Base-by-base conservation (phyloP, 2,329 filamentous ascomycete genomes). In the Monilinia fructicola region DNA sequence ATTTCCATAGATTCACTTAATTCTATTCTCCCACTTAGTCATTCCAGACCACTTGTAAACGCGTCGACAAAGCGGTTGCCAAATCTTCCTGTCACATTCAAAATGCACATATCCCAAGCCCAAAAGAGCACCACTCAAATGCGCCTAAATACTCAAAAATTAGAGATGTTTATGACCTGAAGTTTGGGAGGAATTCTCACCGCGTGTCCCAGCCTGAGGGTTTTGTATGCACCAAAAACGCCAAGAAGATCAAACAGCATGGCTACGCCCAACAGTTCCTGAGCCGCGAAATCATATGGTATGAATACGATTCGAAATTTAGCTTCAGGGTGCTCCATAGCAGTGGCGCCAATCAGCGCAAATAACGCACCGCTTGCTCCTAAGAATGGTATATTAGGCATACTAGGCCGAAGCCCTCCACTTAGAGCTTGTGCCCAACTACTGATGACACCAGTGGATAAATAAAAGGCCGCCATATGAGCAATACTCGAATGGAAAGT, bases 81-180 rank as follows among this genome's bases (percentile, higher is more conserved):
- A 63, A 16, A 63, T 18, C 7, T 18, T 63, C 60, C n/a, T 54
- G 6, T 63, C 60, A 16, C 46, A 21, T 54, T 54, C 48, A 31
- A 63, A 63, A 54, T 63, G n/a, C 11, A 63, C 60, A 42, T 63
- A 63, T 31, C 60, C 60, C 23, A 54, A 31, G 14, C 60, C 60
- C 48, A 63, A 42, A 26, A 63, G 1, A 11, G 60, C 60, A 54
- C 60, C 60, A 23, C 46, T 63, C 18, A 63, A 42, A 63, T 63
- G 60, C 48, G 60, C 48, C 60, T 63, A 42, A 11, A 63, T 14
- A 50, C 12, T 50, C 0, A 35, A 7, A 18, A 0, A 60, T 60
- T 28, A 62, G 59, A 3, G 14, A 54, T n/a, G 7, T 31, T 9
- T 18, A 44, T 7, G 3, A 42, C n/a, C 4, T 28, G 3, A 28